Percentiles rank a stretch among this genome's conserved stretches.
These are phyloP conservation scores for Cystobasidium pallidum DNA, from an alignment of 1,284 basidiomycete species.

Conservation along the genomic window DNA sequence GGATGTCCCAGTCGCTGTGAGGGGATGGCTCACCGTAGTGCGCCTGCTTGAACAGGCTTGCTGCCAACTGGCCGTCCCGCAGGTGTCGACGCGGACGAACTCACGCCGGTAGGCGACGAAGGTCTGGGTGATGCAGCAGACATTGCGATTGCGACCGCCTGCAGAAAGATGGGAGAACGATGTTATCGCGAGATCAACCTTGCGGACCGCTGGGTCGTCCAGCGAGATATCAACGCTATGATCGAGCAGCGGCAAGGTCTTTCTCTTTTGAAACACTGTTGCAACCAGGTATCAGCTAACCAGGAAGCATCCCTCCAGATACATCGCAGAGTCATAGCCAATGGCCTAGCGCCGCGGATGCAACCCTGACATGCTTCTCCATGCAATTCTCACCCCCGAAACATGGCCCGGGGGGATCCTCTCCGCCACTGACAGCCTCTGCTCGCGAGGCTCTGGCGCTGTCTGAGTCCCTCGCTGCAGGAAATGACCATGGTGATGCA, in stretches of 20 bases:
- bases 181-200: neutral
- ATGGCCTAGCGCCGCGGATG: neutral
- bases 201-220: no score
- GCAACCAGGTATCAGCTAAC: no score
- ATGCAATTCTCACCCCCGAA: no score
- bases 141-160: neutral
- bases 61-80: conserved; percentile 34
- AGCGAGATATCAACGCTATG: no score
- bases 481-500: neutral
- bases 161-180: neutral
- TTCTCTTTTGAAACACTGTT: no score
- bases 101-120: conserved; percentile 33
- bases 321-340: neutral
- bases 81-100: conserved; percentile 10
- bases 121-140: conserved; percentile 23
- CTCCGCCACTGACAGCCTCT: conserved; percentile 7
- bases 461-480: neutral
- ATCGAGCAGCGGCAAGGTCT: no score
- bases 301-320: no score
- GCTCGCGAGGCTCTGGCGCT: conserved; percentile 11
- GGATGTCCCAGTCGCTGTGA: no score
- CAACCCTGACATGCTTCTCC: neutral
- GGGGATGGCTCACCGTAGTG: conserved; percentile 34
- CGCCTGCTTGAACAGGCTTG: conserved; percentile 39
- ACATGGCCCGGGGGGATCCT: neutral